A percentile compares a stretch with the other conserved stretches of the same genome.
Evolutionary conservation across 768 basidiomycete species (phyloP).

Genomic region (Pilatotrama ljubarskyi): DNA sequence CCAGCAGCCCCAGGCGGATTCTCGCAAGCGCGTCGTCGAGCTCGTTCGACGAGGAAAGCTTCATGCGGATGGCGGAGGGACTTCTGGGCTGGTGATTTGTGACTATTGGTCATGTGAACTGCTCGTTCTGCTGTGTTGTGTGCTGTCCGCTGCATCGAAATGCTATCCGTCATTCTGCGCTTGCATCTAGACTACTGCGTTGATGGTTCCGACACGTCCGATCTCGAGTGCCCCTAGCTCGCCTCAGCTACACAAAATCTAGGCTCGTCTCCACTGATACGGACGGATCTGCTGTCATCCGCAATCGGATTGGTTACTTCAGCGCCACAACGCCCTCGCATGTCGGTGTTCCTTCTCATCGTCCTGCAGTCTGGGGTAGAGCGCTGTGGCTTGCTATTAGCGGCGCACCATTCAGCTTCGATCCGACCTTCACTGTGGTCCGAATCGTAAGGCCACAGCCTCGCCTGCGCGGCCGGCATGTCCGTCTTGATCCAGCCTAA

Average conservation of each 20-base stretch:
- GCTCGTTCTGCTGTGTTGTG: background rate
- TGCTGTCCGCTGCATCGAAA: background rate
- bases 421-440: background rate
- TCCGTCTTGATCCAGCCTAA: background rate
- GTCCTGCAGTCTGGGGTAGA: background rate
- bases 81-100: slow-evolving; percentile 23
- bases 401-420: background rate
- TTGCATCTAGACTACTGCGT: background rate
- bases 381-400: background rate
- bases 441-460: slow-evolving; percentile 2
- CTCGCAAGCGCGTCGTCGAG: background rate
- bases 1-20: background rate
- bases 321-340: background rate
- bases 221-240: background rate
- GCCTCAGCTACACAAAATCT: background rate
- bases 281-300: background rate
- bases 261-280: background rate
- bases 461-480: background rate
- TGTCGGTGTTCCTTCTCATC: background rate
- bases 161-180: background rate
- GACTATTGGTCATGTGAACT: background rate
- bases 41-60: slow-evolving; percentile 26
- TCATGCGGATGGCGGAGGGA: slow-evolving; percentile 24
- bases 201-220: background rate
- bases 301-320: background rate